Percentiles rank a stretch among this genome's conserved stretches.
These are phyloP conservation scores for Nothophoma quercina DNA, from an alignment of 2,329 filamentous ascomycete genomes.

Conservation along the genomic window DNA sequence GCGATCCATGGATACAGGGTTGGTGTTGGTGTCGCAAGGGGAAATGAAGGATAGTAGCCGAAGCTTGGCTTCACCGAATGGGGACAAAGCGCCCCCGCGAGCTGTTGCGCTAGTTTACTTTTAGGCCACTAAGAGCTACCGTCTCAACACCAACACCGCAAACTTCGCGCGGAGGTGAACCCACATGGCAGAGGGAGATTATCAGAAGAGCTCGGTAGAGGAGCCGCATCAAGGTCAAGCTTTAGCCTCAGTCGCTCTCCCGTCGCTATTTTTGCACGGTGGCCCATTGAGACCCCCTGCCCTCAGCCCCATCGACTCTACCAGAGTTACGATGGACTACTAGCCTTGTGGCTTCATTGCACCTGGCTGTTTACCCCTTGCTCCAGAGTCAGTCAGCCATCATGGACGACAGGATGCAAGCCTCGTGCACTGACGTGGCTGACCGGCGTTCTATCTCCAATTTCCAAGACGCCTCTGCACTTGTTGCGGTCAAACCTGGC, in stretches of 20 bases:
- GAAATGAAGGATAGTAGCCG: conserved; percentile 10
- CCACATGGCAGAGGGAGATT: conserved; percentile 14
- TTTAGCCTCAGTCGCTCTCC: conserved; percentile 28
- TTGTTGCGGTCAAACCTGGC: conserved; percentile 8
- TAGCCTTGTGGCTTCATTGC: conserved; percentile 6
- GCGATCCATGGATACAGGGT: background rate
- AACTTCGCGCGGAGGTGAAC: conserved; percentile 5
- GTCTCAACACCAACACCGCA: conserved; percentile 3
- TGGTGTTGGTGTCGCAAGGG: conserved; percentile 1
- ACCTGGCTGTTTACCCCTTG: conserved; percentile 15
- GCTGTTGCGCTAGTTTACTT: background rate
- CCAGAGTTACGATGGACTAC: background rate
- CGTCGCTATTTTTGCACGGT: conserved; percentile 23
- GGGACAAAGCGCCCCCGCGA: background rate
- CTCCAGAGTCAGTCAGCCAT: conserved; percentile 14
- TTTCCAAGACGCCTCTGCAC: conserved; percentile 9
- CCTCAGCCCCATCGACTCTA: conserved; percentile 2
- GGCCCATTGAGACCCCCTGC: conserved; percentile 5
- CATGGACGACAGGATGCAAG: conserved; percentile 15
- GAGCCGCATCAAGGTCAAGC: conserved; percentile 21
- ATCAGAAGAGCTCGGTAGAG: conserved; percentile 3
- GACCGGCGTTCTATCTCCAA: conserved; percentile 14
- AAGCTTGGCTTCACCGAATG: conserved; percentile 6
- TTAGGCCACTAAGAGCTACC: background rate
- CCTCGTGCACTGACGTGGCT: conserved; percentile 23